Evolutionary conservation across 805 yeast species (phyloP).

Genomic region (Pichia pseudocactophila): DNA sequence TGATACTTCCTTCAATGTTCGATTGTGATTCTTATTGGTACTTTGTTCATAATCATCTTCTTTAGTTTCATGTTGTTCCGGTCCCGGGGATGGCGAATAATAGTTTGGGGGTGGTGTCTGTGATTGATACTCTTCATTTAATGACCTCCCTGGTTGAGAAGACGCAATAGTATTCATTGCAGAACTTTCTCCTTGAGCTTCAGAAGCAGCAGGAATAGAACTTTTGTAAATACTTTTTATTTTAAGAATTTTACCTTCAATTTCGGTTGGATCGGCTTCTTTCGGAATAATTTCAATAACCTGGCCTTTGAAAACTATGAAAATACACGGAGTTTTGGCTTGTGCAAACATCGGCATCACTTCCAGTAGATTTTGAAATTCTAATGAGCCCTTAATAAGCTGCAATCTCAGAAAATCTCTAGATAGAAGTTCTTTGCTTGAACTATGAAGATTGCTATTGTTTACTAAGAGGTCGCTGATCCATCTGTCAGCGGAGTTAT

Average conservation of each 20-base stretch:
- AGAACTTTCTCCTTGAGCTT: no score
- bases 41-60: background rate
- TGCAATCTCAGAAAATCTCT: conserved; percentile 33
- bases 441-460: conserved; percentile 12
- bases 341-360: conserved; percentile 37
- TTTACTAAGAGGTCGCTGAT: conserved; percentile 3
- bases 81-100: background rate
- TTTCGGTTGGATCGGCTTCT: conserved; percentile 21
- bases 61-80: background rate
- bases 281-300: conserved; percentile 36
- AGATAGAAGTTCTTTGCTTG: conserved; percentile 13
- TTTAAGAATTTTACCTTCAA: conserved; percentile 16
- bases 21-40: conserved; percentile 9
- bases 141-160: conserved; percentile 1
- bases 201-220: no score
- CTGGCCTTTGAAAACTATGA: conserved; percentile 41
- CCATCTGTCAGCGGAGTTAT: conserved; percentile 22
- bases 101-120: conserved; percentile 3
- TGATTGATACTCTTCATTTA: background rate
- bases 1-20: conserved; percentile 30
- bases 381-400: conserved; percentile 32
- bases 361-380: conserved; percentile 42
- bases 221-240: conserved; percentile 8
- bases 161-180: no score
- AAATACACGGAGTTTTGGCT: conserved; percentile 45